Base-by-base conservation (phyloP, 1,139 yeast species). In the Trichomonascaceae sp. region DNA sequence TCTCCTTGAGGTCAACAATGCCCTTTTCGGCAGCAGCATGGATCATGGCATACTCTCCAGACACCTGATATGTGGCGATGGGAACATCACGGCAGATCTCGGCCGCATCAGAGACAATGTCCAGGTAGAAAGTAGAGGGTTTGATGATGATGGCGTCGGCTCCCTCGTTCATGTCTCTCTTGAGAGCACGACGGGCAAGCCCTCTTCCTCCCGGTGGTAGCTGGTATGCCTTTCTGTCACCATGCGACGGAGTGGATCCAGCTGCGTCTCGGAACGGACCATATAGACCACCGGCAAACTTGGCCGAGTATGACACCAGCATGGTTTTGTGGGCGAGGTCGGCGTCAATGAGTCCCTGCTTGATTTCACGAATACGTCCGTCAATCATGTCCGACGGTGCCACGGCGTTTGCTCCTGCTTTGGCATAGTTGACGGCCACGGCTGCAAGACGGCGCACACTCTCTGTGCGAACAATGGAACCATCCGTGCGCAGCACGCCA, bases 211-310 rank as follows among this genome's bases (percentile, higher is more conserved):
- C 92, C 2, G 89, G 73, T 9, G 99, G 99, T 42, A 89, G 68
- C 60, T 89, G 99, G 59, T 89, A 92, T 39, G 84, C 73, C 56
- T 76, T 81, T 54, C 99, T 72, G 58, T 89, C 96, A 34, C 99
- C 99, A 39, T 72, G 70, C 18, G 84, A 70, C 9, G 98, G 98
- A 4, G 76, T 67, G 35, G 93, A 78, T 26, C 93, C 93, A 4
- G 97, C 98, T 25, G 96, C 96, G 47, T 89, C 98, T 56, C 99
- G 69, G 65, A 89, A 89, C 3, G 99, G 99, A 0, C 99, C 99
- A 54, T 92, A 89, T 36, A 92, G 64, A 42, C 76, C 73, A 20
- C 97, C 96, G 40, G 85, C 67, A 55, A 92, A 89, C 57, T 89
- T 89, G 37, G 98, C 98, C 16, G 94, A 73, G 59, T 89, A 89